Base-by-base conservation (phyloP, 768 basidiomycete genomes). In the Suillus subalutaceus region DNA sequence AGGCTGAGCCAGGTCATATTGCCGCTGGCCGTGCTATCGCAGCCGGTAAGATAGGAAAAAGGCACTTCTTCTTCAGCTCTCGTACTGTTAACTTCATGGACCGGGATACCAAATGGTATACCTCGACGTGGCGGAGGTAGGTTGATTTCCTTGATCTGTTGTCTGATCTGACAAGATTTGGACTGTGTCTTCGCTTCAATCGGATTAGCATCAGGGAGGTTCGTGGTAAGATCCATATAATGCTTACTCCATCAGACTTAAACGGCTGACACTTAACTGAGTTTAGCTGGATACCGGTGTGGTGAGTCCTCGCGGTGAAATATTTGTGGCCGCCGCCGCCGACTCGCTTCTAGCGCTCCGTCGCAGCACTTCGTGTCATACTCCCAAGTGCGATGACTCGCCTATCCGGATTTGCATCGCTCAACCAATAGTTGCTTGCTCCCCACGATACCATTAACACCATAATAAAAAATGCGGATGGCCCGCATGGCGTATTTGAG, bases 371-470 rank as follows among this genome's bases (percentile, higher is more conserved):
- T 37, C 85, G 90, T n/a, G 79, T 84, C 35, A 81, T 89, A 52
- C 85, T 92, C 66, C 83, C 88, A 12, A 73, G 74, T 71, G 66
- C 79, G 10, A 69, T 90, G 66, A 84, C 81, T 8, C 79, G 84
- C 59, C 78, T 96, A 26, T 85, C 89, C 23, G 87, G 85, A 3
- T 85, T 87, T 72, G 84, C 90, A 13, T 86, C 89, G 7, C 82
- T 93, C 38, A 89, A 89, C 76, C 85, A 88, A 69, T 83, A 88
- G 15, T 87, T 89, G 75, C 86, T 96, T 44, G 81, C 84, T 3
- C 94, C 93, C 0, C 86, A 89, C 69, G 94, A 96, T 79, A 94
- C 92, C 12, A 85, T 97, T 70, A 82, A 87, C 69, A 80, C 85
- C 26, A 73, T 87, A 66, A 77, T 85, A 66, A 81, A 82, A 66